Conservation (phyloP, 139 green algal species). For the Microglena sp. region DNA sequence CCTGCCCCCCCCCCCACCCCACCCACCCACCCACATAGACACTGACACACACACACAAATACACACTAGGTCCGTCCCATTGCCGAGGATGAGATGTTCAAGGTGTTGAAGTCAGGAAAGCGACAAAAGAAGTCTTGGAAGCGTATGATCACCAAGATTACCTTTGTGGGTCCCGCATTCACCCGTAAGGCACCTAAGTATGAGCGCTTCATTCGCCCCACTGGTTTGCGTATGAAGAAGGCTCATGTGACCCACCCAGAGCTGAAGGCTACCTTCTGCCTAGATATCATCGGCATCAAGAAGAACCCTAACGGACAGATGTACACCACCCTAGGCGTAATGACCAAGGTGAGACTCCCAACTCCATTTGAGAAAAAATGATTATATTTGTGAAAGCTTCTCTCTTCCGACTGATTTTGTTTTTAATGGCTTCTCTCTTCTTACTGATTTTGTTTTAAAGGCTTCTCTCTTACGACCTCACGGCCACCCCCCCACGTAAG, state of each 20-base stretch:
- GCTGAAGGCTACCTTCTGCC: conserved; percentile 94
- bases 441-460: no score
- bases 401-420: no score
- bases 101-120: conserved; percentile 86
- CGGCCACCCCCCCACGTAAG: no score
- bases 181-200: conserved; percentile 99
- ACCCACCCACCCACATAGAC: no score
- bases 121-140: conserved; percentile 96
- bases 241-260: conserved; percentile 98
- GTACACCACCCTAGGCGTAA: conserved; percentile 90
- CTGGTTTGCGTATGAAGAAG: conserved; percentile 95
- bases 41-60: no score
- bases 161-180: conserved; percentile 93
- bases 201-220: conserved; percentile 96
- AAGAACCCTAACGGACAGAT: conserved; percentile 99
- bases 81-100: conserved; percentile 99
- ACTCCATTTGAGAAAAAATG: no score
- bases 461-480: no score
- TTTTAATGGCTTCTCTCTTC: no score
- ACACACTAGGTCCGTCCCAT: conserved; percentile 90
- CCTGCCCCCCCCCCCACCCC: no score
- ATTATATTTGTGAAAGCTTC: no score
- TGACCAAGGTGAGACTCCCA: conserved; percentile 77
- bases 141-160: conserved; percentile 99
- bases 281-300: conserved; percentile 98